phyloP scores from a whole-genome alignment of 129 eudicot genomes.

The Kitagawia praeruptora region DNA sequence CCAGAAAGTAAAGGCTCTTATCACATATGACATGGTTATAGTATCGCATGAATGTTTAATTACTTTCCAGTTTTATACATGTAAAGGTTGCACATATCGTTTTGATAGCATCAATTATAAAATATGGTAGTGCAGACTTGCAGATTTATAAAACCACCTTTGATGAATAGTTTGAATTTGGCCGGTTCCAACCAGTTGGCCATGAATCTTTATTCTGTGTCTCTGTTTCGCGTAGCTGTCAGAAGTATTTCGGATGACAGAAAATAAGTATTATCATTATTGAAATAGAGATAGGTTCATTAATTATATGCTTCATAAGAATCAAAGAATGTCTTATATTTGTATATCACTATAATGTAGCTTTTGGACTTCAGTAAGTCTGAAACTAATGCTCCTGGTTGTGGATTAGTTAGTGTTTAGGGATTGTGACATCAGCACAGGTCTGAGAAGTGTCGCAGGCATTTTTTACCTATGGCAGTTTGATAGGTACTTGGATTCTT shows the following conservation, averaged over 20 bases:
- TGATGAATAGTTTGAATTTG: neutral
- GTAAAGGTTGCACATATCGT: neutral
- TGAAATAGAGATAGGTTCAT: neutral
- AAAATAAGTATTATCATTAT: neutral
- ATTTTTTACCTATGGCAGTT: neutral
- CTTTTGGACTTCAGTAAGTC: neutral
- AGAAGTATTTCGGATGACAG: neutral
- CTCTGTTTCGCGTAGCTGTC: neutral
- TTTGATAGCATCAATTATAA: neutral
- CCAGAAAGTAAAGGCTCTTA: slow-evolving; percentile 50
- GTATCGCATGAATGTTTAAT: neutral
- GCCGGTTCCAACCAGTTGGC: neutral
- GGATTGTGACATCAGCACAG: neutral
- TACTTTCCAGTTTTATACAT: neutral
- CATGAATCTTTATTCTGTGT: neutral
- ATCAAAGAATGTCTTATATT: neutral
- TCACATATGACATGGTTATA: neutral
- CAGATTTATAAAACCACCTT: neutral
- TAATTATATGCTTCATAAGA: neutral
- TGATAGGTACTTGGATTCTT: neutral
- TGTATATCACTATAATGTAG: neutral
- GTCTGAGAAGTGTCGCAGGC: neutral
- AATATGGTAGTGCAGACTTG: neutral
- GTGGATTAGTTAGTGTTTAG: neutral
- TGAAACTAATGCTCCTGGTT: neutral